Base-by-base conservation (phyloP, 169 alveolate species). In the Cryptosporidium meleagridis region DNA sequence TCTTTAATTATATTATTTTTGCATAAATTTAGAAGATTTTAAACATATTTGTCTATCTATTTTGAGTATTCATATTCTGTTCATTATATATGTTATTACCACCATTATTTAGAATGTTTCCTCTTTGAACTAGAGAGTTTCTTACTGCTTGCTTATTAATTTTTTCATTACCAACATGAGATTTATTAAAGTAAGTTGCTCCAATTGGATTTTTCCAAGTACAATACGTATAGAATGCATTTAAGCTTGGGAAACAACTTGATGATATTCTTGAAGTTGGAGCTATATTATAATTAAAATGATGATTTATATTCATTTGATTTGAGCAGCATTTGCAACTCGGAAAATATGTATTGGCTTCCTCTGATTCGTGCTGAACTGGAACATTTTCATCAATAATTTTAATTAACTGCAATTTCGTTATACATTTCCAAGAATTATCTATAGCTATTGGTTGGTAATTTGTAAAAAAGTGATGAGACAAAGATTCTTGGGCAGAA, bases 1-100 rank as follows among this genome's bases (percentile, higher is more conserved):
- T 12, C 29, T 14, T 18, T 29, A 33, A 67, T 39, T 67, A 67
- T 55, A 31, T 23, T n/a, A 8, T 41, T 41, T 62, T 21, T 18
- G 21, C 12, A 1, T 10, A 14, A 29, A 65, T 65, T 6, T 37
- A 9, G 2, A 41, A 41, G 9, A 41, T 1, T 67, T 29, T 33
- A 2, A 18, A 67, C 0, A 45, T 3, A 61, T 62, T 48, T 41
- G 29, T 21, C 29, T 59, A 65, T 23, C 31, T 59, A 65, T 80
- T 80, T 62, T 80, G 89, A 6, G 75, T 80, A 37, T 80, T 80
- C 41, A 80, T 23, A 41, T 80, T 80, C 26, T 80, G 89, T 26
- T 80, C 89, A 44, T 65, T 65, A 21, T 41, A 41, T 41, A 41
- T 41, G 14, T n/a, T 14, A 26, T 7, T 5, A 41, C 52, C 55